Conservation (phyloP, 192 early-diverging fungal genomes). For the Pilaira anomala region DNA sequence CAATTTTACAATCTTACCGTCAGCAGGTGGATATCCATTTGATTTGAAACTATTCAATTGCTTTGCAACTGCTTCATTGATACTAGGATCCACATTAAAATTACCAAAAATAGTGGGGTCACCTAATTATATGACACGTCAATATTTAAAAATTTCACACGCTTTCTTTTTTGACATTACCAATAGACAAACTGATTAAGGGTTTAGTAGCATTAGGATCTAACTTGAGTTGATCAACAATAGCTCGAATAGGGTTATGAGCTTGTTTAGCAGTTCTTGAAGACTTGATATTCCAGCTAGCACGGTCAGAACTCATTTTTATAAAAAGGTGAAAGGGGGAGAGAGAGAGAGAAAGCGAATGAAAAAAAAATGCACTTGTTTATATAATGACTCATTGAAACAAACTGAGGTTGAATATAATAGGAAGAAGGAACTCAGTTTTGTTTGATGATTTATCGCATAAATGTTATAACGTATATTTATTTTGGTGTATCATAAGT, state of each 20-base stretch:
- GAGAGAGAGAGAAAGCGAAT: background rate
- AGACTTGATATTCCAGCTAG: slow-evolving; percentile 47
- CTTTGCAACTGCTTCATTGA: slow-evolving; percentile 69
- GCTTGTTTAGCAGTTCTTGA: slow-evolving; percentile 72
- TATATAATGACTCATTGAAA: background rate
- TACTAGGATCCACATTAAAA: slow-evolving; percentile 71
- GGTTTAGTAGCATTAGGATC: slow-evolving; percentile 56
- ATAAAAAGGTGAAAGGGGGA: background rate
- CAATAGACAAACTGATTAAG: slow-evolving; percentile 66
- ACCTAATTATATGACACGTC: slow-evolving; percentile 40
- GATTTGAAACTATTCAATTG: slow-evolving; percentile 65
- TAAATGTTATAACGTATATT: no score
- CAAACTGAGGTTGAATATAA: no score
- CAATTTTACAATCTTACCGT: slow-evolving; percentile 44
- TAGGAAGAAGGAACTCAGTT: no score
- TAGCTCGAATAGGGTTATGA: slow-evolving; percentile 82
- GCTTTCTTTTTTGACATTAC: slow-evolving; percentile 11
- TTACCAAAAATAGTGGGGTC: slow-evolving; percentile 92
- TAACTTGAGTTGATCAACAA: slow-evolving; percentile 76
- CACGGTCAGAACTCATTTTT: slow-evolving; percentile 23
- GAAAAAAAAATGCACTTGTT: background rate
- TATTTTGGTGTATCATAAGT: no score
- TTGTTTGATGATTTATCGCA: no score
- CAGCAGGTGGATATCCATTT: slow-evolving; percentile 82
- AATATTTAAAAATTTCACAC: background rate